Base-by-base conservation (phyloP, 768 basidiomycete genomes). In the Hypholoma fasciculare region DNA sequence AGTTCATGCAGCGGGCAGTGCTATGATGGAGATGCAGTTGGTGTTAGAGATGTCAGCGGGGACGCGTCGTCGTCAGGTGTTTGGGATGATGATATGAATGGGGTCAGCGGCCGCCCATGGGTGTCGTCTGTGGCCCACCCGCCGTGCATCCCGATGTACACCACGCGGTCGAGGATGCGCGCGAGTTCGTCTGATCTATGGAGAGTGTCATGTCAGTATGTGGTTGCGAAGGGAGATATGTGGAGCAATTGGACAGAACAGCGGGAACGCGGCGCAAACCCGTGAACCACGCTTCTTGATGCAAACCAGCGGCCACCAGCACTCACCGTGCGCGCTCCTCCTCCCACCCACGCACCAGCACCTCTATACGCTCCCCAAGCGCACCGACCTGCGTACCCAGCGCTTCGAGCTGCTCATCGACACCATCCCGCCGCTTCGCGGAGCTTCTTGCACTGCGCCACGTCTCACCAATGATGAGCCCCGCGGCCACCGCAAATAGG, bases 401-500 rank as follows among this genome's bases (percentile, higher is more conserved):
- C 1, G 78, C 77, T 4, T 90, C 89, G 26, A 93, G 74, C 56
- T 82, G 78, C 52, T 93, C 91, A 60, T 90, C 85, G 7, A 94
- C 86, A 49, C 74, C 76, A 61, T 88, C 89, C 46, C 90, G 76
- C n/a, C 89, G 85, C 67, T 83, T 89, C 0, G 85, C 79, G 58
- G 86, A 78, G 57, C 79, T 90, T 17, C 89, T 78, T 0, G 89
- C 88, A 1, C 83, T 80, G 0, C 92, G 87, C 81, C 83, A 94
- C 20, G 86, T 76, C 69, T 95, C 92, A 2, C 87, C 87, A 11
- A 93, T 58, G 56, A 95, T 93, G 5, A 94, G 76, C 0, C 71
- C 71, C 1, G 88, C 86, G 0, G 92, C 92, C 2, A 94, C 92
- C 17, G 76, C 67, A 67, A 94, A 94, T 3, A 94, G 80, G 63